Evolutionary conservation across 148 eudicot genomes (phyloP).

Genomic region (Diospyros lotus): DNA sequence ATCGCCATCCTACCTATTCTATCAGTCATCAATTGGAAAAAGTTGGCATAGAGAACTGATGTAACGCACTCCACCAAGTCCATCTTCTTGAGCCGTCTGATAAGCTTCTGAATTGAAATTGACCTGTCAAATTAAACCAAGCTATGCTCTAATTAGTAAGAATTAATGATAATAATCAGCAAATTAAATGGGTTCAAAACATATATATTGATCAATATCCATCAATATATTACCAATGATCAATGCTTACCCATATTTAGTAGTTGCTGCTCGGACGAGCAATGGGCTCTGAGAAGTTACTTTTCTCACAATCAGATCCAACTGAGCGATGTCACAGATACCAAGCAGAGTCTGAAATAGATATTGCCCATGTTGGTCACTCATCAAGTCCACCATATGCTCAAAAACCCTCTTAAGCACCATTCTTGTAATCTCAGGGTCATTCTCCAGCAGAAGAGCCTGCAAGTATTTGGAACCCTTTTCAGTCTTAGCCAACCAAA

Average conservation of each 20-base stretch:
- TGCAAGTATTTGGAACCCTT: not conserved
- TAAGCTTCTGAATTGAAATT: slow-evolving; percentile 12
- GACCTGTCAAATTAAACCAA: slow-evolving; percentile 1
- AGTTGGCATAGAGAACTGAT: not conserved
- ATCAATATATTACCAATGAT: no score
- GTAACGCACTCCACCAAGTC: not conserved
- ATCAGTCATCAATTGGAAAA: not conserved
- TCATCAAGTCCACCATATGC: not conserved
- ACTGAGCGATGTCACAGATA: not conserved
- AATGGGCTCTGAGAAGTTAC: not conserved
- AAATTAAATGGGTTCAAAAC: not conserved
- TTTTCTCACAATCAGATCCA: not conserved
- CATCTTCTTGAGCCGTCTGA: not conserved
- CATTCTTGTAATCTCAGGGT: not conserved
- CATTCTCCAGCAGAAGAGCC: not conserved
- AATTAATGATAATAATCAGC: not conserved
- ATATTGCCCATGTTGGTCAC: not conserved
- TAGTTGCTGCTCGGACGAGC: not conserved
- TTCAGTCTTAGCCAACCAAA: not conserved
- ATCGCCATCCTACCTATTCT: slow-evolving; percentile 5
- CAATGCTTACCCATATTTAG: slow-evolving; percentile 10
- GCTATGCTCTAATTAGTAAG: no score
- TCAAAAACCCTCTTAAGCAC: not conserved
- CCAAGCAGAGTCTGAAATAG: not conserved
- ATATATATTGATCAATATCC: no score